These are phyloP conservation scores for Trichoderma citrinoviride DNA, from an alignment of 2,329 filamentous ascomycete genomes.

Conservation along the genomic window DNA sequence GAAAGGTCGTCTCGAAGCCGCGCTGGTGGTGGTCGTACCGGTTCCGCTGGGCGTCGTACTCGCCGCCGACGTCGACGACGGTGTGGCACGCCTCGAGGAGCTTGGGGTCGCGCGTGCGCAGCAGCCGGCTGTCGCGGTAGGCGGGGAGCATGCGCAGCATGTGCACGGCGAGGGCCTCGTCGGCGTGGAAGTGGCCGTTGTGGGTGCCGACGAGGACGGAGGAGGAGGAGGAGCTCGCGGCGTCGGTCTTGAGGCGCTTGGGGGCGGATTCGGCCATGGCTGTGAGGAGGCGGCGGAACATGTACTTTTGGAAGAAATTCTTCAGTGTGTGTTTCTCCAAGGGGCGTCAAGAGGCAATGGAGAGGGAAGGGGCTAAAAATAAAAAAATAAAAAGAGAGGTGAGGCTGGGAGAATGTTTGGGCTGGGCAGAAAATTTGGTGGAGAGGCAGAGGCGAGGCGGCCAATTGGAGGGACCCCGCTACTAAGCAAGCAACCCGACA, in stretches of 20 bases:
- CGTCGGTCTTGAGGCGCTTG: slow-evolving; percentile 77
- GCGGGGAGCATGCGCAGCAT: slow-evolving; percentile 86
- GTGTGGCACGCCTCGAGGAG: slow-evolving; percentile 81
- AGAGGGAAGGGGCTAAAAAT: not conserved
- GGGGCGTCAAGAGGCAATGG: not conserved
- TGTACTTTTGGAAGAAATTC: slow-evolving; percentile 21
- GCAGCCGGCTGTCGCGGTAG: slow-evolving; percentile 69
- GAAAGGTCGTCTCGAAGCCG: slow-evolving; percentile 81
- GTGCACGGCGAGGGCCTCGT: slow-evolving; percentile 95
- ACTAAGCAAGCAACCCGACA: not conserved
- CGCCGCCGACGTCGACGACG: slow-evolving; percentile 95
- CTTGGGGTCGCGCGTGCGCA: slow-evolving; percentile 83
- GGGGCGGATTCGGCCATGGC: slow-evolving; percentile 61
- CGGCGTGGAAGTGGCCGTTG: slow-evolving; percentile 98
- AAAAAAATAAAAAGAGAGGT: not conserved
- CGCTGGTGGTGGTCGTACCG: slow-evolving; percentile 98
- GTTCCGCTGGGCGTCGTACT: slow-evolving; percentile 73
- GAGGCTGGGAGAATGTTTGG: not conserved
- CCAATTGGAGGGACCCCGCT: not conserved
- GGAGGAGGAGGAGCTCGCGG: slow-evolving; percentile 31
- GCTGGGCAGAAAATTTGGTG: no score
- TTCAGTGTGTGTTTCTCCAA: not conserved
- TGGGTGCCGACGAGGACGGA: slow-evolving; percentile 80
- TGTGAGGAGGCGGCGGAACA: slow-evolving; percentile 35
- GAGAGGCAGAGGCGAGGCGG: no score